Evolutionary conservation across 805 yeast genomes (phyloP).

Genomic region (Kuraishia piskuri): DNA sequence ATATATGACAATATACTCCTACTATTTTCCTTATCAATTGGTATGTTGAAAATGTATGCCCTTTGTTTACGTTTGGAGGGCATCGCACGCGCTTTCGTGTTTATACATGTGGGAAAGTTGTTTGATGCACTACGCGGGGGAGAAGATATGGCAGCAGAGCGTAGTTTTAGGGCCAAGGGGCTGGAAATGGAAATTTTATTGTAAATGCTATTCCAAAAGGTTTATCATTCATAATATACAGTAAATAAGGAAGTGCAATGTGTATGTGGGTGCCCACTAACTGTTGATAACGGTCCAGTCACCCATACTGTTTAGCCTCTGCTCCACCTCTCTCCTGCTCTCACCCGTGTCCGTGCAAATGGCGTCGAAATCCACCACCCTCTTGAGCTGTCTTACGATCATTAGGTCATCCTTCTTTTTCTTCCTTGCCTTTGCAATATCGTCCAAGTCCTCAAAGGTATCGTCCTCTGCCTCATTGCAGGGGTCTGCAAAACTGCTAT

Average conservation of each 20-base stretch:
- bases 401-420: constrained; percentile 22
- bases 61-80: neutral
- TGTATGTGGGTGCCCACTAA: constrained; percentile 1
- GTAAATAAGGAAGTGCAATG: too few relatives aligned
- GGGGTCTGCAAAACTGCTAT: constrained; percentile 8
- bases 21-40: neutral
- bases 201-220: too few relatives aligned
- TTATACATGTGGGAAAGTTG: neutral
- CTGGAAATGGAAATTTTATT: too few relatives aligned
- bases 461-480: constrained; percentile 12
- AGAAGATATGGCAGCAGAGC: too few relatives aligned
- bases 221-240: too few relatives aligned
- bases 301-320: constrained; percentile 32
- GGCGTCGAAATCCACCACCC: constrained; percentile 49
- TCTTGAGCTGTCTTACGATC: constrained; percentile 36
- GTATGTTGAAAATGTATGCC: neutral
- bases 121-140: neutral
- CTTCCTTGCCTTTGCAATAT: constrained; percentile 13
- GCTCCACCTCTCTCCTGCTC: constrained; percentile 47
- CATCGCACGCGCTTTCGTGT: constrained; percentile 1
- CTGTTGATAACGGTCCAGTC: constrained; percentile 38
- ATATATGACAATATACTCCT: neutral
- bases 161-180: too few relatives aligned
- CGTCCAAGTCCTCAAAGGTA: constrained; percentile 12
- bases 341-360: constrained; percentile 63